Evolutionary conservation across 2,329 filamentous ascomycete species (phyloP).

Genomic region (Claviceps purpurea): DNA sequence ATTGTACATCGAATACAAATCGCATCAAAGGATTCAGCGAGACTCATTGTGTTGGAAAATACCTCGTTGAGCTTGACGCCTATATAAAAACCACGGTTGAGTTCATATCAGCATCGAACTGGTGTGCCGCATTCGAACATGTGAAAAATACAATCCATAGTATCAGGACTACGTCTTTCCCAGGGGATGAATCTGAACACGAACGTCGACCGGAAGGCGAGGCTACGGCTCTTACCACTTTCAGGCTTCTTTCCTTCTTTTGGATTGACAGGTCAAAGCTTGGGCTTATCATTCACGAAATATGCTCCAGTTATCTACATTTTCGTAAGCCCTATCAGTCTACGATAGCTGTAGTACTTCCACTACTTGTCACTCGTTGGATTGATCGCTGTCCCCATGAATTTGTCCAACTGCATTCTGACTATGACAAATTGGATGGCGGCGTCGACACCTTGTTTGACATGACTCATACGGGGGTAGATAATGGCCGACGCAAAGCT

Average conservation of each 20-base stretch:
- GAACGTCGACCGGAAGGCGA: slow-evolving; percentile 35
- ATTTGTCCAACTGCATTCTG: slow-evolving; percentile 49
- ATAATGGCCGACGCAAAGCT: slow-evolving; percentile 40
- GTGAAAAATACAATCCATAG: slow-evolving; percentile 38
- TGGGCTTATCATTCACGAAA: slow-evolving; percentile 48
- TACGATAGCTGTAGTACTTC: slow-evolving; percentile 47
- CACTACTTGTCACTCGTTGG: slow-evolving; percentile 51
- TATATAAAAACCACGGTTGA: slow-evolving; percentile 45
- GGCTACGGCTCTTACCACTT: slow-evolving; percentile 34
- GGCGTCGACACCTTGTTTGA: slow-evolving; percentile 56
- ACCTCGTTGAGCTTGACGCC: slow-evolving; percentile 35
- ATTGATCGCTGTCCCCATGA: slow-evolving; percentile 51
- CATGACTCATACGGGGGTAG: slow-evolving; percentile 49
- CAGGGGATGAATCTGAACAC: slow-evolving; percentile 22
- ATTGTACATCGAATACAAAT: slow-evolving; percentile 8
- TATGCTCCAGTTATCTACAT: slow-evolving; percentile 54
- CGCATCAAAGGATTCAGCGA: slow-evolving; percentile 7
- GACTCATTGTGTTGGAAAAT: slow-evolving; percentile 18
- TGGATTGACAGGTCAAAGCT: slow-evolving; percentile 53
- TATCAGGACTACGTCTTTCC: slow-evolving; percentile 30
- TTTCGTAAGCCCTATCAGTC: slow-evolving; percentile 52
- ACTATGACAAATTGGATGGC: slow-evolving; percentile 48
- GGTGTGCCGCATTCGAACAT: slow-evolving; percentile 46
- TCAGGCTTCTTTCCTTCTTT: slow-evolving; percentile 48
- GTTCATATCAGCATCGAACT: slow-evolving; percentile 52